These are phyloP conservation scores for Fusarium papillatum DNA, from an alignment of 2,329 filamentous ascomycete genomes.

Conservation along the genomic window DNA sequence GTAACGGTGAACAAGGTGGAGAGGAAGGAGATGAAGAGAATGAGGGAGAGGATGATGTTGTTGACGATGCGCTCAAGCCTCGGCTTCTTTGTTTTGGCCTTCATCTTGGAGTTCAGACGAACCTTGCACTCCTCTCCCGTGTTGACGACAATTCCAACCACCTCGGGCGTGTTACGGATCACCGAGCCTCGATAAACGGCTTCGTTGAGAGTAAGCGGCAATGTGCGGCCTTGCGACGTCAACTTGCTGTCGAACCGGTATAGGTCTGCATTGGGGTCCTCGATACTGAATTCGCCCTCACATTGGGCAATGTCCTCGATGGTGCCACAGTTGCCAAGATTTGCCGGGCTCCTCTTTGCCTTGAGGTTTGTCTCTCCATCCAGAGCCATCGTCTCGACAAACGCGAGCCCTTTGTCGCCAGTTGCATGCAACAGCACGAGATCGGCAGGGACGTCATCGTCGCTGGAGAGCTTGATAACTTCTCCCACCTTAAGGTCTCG, in stretches of 20 bases:
- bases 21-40: not conserved
- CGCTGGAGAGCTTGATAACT: not conserved
- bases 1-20: not conserved
- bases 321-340: not conserved
- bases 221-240: not conserved
- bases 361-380: not conserved
- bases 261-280: not conserved
- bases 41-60: not conserved
- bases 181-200: constrained; percentile 44
- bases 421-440: not conserved
- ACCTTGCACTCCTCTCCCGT: constrained; percentile 9
- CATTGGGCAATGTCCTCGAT: not conserved
- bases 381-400: not conserved
- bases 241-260: not conserved
- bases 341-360: not conserved
- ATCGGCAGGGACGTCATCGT: not conserved
- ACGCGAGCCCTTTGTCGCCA: not conserved
- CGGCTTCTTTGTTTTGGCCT: not conserved
- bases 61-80: not conserved
- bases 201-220: not conserved
- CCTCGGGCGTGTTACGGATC: constrained; percentile 76
- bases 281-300: not conserved
- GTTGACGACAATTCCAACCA: constrained; percentile 60
- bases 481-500: not conserved
- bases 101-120: not conserved